Evolutionary conservation across 495 filamentous ascomycete species (phyloP), one percentile per base, ranked within the genome.

Genomic region (Hypomontagnella submonticulosa): DNA sequence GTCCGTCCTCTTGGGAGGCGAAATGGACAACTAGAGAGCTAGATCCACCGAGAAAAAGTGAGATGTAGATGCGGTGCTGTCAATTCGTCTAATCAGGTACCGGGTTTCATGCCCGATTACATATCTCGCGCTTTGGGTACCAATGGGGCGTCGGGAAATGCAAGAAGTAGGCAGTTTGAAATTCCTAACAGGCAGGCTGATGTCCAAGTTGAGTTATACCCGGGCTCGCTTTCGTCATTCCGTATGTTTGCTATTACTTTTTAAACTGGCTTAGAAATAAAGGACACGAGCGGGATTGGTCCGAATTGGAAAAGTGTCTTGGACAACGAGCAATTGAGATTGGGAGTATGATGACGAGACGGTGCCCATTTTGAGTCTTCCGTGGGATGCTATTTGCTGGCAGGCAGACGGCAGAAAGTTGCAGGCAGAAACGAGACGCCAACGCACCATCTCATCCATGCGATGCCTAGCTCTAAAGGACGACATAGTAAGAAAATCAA

Each of bases 31-130:
- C 32, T 16, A 60, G 30, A 16, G 23, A 56, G 37, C 13, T 27
- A 64, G 43, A 38, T 69, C 55, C 51, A 61, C 66, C 52, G 44
- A 32, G 9, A 38, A 51, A 32, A 57, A 11, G 34, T 59, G 23
- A 57, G 49, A 61, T 57, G 32, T 20, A 57, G 50, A 61, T 57
- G 32, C 18, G 18, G 42, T 63, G 48, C 42, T 58, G 54, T 44
- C 42, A 67, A 50, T 55, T 53, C 16, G n/a, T 63, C 54, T 60
- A 69, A 60, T 61, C 43, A 48, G 44, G 51, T 58, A 38, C 41
- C 36, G 36, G 18, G 47, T 58, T 70, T 70, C 57, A 70, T 70
- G 62, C 67, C 67, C 62, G 53, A 70, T 66, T 61, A 41, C 56
- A 54, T 58, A 61, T 42, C 18, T 63, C 56, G 40, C 36, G 56